Evolutionary conservation across 331 rosid species (phyloP), one percentile per base, ranked within the genome.

Genomic region (Acacia pycnantha): DNA sequence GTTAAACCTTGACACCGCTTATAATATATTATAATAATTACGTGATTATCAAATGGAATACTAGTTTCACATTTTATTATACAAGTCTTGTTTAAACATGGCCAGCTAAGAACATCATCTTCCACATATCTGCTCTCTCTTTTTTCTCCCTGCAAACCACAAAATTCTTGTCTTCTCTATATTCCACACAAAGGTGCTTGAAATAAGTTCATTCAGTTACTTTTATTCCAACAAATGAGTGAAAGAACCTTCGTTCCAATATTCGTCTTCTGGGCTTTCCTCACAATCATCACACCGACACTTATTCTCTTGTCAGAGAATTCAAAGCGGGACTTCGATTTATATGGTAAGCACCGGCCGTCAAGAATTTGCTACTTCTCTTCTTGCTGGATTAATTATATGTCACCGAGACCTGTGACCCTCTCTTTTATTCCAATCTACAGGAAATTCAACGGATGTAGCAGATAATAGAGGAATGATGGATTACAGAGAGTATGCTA

Each of bases 231-330:
- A 50, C 90, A 86, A 83, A 94, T 88, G 92, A 92, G 77, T 79
- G 95, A 83, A 37, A 94, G 94, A 90, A 88, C 92, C 54, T 76
- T 91, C 27, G 85, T 90, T 76, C 90, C 94, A 84, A 94, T 92
- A 86, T 90, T 91, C 85, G 76, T 89, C 82, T 91, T 89, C 82
- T 94, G 97, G 98, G 92, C 97, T 53, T 50, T 90, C 29, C 95
- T 94, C 61, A 87, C 95, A n/a, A 82, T 94, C 80, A 71, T 92
- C 86, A 93, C 97, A n/a, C 98, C 98, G 1, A 90, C 94, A 21
- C 97, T 94, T 2, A 78, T 91, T 82, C 78, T 85, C 56, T 84
- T 91, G 74, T 89, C 97, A 8, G 97, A 94, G 84, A 91, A 83
- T 76, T 84, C 98, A 56, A 93, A 88, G 50, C 81, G 81, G 6